Evolutionary conservation across 1,284 basidiomycete species (phyloP).

Genomic region (Irpex sp.): DNA sequence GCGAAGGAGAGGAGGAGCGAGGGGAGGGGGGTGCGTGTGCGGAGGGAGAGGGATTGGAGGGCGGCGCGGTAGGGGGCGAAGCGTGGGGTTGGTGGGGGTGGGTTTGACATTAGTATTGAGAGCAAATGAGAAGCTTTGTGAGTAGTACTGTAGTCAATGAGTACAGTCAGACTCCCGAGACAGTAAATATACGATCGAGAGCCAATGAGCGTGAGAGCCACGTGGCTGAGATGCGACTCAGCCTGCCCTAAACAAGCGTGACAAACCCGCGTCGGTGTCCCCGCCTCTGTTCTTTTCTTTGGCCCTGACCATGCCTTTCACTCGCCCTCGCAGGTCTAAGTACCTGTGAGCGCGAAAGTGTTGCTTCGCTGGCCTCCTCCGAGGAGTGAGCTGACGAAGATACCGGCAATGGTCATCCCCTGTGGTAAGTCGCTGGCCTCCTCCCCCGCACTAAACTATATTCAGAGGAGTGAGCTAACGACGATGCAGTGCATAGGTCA

Average conservation of each 20-base stretch:
- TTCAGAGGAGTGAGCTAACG: too few species aligned
- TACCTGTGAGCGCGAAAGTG: not conserved
- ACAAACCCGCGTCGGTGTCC: not conserved
- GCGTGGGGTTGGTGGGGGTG: slow-evolving; percentile 5
- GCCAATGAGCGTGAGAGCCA: too few species aligned
- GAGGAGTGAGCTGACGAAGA: too few species aligned
- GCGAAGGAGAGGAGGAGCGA: slow-evolving; percentile 79
- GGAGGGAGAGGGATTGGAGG: slow-evolving; percentile 49
- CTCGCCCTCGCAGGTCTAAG: not conserved
- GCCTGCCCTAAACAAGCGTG: not conserved
- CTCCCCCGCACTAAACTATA: too few species aligned
- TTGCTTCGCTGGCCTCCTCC: not conserved
- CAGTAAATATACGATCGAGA: too few species aligned
- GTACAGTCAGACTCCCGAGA: too few species aligned
- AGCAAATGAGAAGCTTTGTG: too few species aligned
- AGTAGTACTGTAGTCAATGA: too few species aligned
- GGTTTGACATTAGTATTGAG: too few species aligned
- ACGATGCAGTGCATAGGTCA: not conserved
- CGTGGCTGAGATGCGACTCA: not conserved
- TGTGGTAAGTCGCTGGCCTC: not conserved
- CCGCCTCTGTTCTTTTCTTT: not conserved
- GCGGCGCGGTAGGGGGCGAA: slow-evolving; percentile 45
- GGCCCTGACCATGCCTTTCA: not conserved
- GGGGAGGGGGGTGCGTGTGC: slow-evolving; percentile 68
- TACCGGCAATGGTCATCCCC: not conserved